Evolutionary conservation across 2,329 filamentous ascomycete species (phyloP).

Genomic region (Trichoderma pleuroti): DNA sequence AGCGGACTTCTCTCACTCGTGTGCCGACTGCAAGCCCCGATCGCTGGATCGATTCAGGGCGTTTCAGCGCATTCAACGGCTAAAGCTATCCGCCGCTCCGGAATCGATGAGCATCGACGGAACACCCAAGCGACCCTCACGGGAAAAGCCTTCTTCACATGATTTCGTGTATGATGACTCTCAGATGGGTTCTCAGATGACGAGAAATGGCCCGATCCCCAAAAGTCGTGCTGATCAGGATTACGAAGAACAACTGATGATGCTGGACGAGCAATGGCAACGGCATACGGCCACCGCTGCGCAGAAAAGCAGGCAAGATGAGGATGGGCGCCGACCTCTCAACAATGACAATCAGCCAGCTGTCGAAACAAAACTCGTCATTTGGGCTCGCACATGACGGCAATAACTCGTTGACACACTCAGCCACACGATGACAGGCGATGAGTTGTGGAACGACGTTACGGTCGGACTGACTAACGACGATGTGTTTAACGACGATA

Average conservation of each 20-base stretch:
- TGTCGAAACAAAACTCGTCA: conserved; percentile 39
- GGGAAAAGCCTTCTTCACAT: too few relatives aligned
- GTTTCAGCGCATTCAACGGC: conserved; percentile 64
- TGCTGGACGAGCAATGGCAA: too few relatives aligned
- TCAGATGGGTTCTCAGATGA: too few relatives aligned
- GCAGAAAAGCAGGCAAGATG: too few relatives aligned
- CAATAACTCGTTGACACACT: conserved; percentile 63
- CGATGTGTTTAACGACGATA: too few relatives aligned
- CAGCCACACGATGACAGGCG: conserved; percentile 80
- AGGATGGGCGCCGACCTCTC: conserved; percentile 44
- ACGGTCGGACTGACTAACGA: too few relatives aligned
- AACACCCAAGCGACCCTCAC: conserved; percentile 69
- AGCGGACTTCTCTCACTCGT: conserved; percentile 75
- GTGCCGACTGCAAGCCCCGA: conserved; percentile 81
- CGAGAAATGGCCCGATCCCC: too few relatives aligned
- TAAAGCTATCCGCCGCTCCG: conserved; percentile 41
- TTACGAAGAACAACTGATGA: too few relatives aligned
- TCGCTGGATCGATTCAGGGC: conserved; percentile 70
- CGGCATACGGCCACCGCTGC: too few relatives aligned
- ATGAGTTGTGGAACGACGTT: too few relatives aligned
- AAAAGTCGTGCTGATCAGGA: too few relatives aligned
- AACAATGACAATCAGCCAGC: not conserved
- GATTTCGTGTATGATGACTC: too few relatives aligned
- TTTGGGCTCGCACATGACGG: conserved; percentile 40
- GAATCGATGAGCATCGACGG: conserved; percentile 56